Conservation (phyloP, 2,329 filamentous ascomycete species). For the Bertia moriformis region DNA sequence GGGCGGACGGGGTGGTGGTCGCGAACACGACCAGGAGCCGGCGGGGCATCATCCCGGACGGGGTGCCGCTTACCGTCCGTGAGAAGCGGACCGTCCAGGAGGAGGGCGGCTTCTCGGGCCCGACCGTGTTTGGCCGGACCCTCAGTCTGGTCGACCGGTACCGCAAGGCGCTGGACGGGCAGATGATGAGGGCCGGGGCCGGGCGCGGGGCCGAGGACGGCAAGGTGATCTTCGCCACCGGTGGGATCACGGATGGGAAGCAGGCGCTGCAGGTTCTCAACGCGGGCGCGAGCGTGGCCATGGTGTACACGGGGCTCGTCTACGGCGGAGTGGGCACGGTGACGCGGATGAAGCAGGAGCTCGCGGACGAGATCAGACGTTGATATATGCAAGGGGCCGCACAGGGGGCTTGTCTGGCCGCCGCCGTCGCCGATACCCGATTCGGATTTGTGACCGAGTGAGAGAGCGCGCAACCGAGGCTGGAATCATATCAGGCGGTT, state of each 20-base stretch:
- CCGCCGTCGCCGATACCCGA: no score
- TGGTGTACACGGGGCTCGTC: constrained; percentile 70
- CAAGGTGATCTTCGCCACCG: constrained; percentile 85
- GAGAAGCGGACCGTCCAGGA: constrained; percentile 60
- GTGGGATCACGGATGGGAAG: constrained; percentile 77
- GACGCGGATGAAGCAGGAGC: constrained; percentile 50
- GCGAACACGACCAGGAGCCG: constrained; percentile 90
- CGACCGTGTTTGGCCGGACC: constrained; percentile 72
- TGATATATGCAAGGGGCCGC: background rate
- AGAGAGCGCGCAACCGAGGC: no score
- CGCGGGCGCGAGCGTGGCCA: constrained; percentile 77
- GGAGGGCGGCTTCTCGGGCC: constrained; percentile 79
- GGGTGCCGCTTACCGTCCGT: constrained; percentile 44
- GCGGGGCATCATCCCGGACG: constrained; percentile 52
- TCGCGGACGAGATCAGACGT: constrained; percentile 13
- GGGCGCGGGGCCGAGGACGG: constrained; percentile 19
- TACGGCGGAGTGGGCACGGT: constrained; percentile 52
- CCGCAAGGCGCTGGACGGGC: constrained; percentile 48
- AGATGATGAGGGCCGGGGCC: constrained; percentile 17
- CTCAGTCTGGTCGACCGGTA: constrained; percentile 68
- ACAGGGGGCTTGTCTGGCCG: no score
- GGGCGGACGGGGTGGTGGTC: constrained; percentile 89
- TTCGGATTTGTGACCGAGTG: no score
- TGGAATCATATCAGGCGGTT: no score
- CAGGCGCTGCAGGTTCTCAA: constrained; percentile 72